phyloP scores from a whole-genome alignment of 2,329 filamentous ascomycete genomes.

The Clarireedia hainanense region DNA sequence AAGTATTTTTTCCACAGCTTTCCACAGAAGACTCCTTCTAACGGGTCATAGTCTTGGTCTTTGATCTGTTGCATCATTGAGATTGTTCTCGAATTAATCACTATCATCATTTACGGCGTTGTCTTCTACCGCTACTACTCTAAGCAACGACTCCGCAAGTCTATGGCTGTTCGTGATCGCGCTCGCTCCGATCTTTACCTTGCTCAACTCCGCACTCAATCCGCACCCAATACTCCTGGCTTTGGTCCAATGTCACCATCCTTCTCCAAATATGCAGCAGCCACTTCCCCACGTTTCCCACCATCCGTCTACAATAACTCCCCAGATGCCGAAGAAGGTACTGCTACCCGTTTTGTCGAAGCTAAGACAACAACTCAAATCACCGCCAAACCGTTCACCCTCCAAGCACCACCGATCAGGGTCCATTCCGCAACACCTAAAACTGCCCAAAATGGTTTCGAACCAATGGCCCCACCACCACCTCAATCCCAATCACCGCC shows the following conservation, averaged over 20 bases:
- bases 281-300: constrained; percentile 48
- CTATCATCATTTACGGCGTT: constrained; percentile 85
- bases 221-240: constrained; percentile 89
- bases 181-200: constrained; percentile 94
- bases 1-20: constrained; percentile 27
- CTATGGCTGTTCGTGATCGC: constrained; percentile 91
- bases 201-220: constrained; percentile 74
- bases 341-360: constrained; percentile 44
- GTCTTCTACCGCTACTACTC: constrained; percentile 98
- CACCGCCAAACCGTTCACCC: constrained; percentile 62
- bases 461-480: constrained; percentile 31
- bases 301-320: constrained; percentile 45
- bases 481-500: not conserved
- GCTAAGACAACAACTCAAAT: constrained; percentile 55
- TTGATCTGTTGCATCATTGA: constrained; percentile 97
- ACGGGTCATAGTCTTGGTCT: constrained; percentile 67
- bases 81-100: constrained; percentile 83
- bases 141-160: constrained; percentile 90
- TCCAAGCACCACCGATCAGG: constrained; percentile 77
- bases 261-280: constrained; percentile 30
- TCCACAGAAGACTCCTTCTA: not conserved
- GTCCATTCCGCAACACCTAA: constrained; percentile 68
- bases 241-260: constrained; percentile 64
- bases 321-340: constrained; percentile 45
- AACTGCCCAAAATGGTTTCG: constrained; percentile 54